These are phyloP conservation scores for Plasmodium malariae DNA, from an alignment of 169 alveolate species.

Conservation along the genomic window DNA sequence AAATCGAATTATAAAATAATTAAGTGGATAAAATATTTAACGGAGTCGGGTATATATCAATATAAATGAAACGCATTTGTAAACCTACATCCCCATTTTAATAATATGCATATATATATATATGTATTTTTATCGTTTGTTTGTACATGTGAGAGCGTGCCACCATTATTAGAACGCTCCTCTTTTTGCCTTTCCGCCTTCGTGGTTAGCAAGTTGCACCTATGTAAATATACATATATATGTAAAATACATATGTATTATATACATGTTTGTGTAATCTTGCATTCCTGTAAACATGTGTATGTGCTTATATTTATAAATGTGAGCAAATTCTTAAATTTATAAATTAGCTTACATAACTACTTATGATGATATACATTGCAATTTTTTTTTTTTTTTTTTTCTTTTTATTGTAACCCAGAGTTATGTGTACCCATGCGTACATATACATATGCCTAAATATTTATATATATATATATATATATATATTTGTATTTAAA, in stretches of 20 bases:
- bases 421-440: too few species aligned
- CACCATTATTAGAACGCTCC: neutral
- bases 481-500: too few species aligned
- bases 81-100: neutral
- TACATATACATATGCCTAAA: too few species aligned
- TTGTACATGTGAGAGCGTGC: neutral
- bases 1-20: constrained; percentile 65
- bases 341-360: too few species aligned
- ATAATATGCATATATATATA: neutral
- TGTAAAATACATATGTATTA: neutral
- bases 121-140: neutral
- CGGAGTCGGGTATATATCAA: constrained; percentile 66
- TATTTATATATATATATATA: too few species aligned
- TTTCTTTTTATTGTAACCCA: too few species aligned
- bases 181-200: neutral
- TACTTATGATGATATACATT: too few species aligned
- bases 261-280: too few species aligned
- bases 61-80: constrained; percentile 33
- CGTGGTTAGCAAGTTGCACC: too few species aligned
- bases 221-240: neutral
- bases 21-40: constrained; percentile 64
- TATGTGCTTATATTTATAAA: neutral
- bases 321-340: too few species aligned
- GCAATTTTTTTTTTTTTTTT: too few species aligned
- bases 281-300: neutral